Evolutionary conservation across 2,329 filamentous ascomycete species (phyloP).

Genomic region (Exophiala viscosa): DNA sequence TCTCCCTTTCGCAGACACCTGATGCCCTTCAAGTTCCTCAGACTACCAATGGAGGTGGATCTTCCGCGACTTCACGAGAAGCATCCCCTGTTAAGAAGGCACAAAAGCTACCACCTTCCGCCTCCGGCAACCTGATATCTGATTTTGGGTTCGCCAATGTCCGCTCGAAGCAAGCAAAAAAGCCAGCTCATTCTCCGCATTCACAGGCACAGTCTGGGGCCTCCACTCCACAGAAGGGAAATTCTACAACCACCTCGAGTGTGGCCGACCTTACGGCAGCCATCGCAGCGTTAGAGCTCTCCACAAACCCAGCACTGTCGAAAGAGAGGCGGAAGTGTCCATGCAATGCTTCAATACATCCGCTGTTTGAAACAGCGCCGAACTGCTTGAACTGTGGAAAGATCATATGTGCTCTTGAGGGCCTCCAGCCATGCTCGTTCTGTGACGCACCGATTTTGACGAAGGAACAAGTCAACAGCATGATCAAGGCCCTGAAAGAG

Average conservation of each 20-base stretch:
- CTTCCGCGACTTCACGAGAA: constrained; percentile 45
- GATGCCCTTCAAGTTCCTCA: constrained; percentile 44
- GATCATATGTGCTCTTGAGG: constrained; percentile 91
- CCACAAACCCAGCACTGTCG: constrained; percentile 74
- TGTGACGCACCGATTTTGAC: constrained; percentile 73
- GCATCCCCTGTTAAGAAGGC: constrained; percentile 36
- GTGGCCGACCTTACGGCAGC: constrained; percentile 64
- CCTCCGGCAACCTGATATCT: constrained; percentile 75
- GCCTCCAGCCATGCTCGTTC: constrained; percentile 88
- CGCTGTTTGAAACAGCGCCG: constrained; percentile 82
- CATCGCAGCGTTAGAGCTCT: constrained; percentile 84
- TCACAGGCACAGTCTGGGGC: constrained; percentile 57
- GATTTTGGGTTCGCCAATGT: constrained; percentile 60
- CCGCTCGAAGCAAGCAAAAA: constrained; percentile 54
- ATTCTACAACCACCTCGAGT: constrained; percentile 42
- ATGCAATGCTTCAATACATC: constrained; percentile 83
- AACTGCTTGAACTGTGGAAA: constrained; percentile 93
- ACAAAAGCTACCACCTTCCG: constrained; percentile 59
- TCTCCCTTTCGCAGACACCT: constrained; percentile 51
- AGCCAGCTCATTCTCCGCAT: constrained; percentile 48
- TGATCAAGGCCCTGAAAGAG: constrained; percentile 77
- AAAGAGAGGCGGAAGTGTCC: constrained; percentile 66
- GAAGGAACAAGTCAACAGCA: constrained; percentile 70
- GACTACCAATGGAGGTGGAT: constrained; percentile 36
- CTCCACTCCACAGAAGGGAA: constrained; percentile 61